Evolutionary conservation across 2,329 filamentous ascomycete species (phyloP).

Genomic region (Nigrospora oryzae): DNA sequence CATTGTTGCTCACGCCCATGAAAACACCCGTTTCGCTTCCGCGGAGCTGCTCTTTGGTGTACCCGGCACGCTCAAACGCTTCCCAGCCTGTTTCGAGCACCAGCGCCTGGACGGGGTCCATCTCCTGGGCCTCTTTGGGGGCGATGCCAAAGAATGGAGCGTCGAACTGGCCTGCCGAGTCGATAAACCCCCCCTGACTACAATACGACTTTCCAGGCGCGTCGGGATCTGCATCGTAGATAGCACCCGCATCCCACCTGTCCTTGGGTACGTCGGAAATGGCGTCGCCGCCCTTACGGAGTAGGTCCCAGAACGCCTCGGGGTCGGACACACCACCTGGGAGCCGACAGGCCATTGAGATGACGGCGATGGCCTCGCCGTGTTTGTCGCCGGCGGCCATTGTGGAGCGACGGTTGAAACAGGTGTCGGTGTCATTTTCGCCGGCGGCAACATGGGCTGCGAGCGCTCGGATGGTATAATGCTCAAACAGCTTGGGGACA

Average conservation of each 20-base stretch:
- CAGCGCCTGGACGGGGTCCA: conserved; percentile 15
- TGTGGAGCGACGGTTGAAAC: no score
- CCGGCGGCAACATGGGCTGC: conserved; percentile 12
- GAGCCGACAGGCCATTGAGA: conserved; percentile 25
- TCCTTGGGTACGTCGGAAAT: conserved; percentile 16
- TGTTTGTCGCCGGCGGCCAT: no score
- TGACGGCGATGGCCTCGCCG: conserved; percentile 16
- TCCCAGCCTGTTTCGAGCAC: conserved; percentile 17
- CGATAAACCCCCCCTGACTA: conserved; percentile 13
- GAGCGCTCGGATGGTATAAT: conserved; percentile 18
- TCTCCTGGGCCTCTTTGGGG: conserved; percentile 12
- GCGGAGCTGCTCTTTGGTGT: conserved; percentile 12
- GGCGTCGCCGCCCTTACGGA: conserved; percentile 16
- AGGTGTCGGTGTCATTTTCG: neutral
- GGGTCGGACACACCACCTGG: conserved; percentile 20
- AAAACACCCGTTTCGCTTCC: conserved; percentile 16
- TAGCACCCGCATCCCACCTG: conserved; percentile 15
- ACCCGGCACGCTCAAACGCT: conserved; percentile 16
- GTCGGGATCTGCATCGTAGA: conserved; percentile 13
- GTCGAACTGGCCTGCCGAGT: conserved; percentile 12
- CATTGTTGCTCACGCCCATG: conserved; percentile 16
- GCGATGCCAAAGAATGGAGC: conserved; percentile 16
- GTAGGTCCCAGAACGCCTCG: conserved; percentile 23
- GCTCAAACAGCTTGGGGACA: conserved; percentile 14
- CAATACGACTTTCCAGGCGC: conserved; percentile 26